Percentiles rank a stretch among this genome's conserved stretches.
Conservation (phyloP, 192 early-diverging fungal genomes). For the Coemansia umbellata region DNA sequence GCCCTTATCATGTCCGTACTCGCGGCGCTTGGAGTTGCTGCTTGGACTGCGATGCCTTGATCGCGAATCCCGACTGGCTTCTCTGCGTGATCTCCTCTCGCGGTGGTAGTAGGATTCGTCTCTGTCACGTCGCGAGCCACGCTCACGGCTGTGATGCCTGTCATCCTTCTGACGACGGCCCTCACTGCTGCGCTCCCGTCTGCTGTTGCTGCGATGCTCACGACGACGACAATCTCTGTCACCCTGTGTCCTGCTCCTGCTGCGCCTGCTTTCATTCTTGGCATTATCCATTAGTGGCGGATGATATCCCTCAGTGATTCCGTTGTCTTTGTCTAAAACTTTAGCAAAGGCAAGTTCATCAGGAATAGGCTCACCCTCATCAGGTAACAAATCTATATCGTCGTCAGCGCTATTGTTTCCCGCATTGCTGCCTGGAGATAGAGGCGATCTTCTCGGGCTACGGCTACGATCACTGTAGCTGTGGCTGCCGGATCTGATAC, state of each 20-base stretch:
- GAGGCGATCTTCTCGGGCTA: conserved; percentile 10
- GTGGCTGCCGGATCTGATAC: background rate
- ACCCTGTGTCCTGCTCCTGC: background rate
- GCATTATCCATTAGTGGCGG: conserved; percentile 12
- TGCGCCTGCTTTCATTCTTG: conserved; percentile 7
- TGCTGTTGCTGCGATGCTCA: background rate
- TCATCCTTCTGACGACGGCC: conserved; percentile 3
- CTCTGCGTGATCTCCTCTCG: conserved; percentile 1
- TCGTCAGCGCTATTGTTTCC: background rate
- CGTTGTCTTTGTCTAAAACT: too few species aligned
- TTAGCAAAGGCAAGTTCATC: background rate
- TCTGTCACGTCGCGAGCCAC: too few species aligned
- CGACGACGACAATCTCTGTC: background rate
- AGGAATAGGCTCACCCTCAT: conserved; percentile 4
- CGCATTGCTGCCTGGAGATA: background rate
- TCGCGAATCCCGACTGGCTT: conserved; percentile 4
- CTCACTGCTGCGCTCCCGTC: conserved; percentile 1
- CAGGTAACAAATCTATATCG: conserved; percentile 6
- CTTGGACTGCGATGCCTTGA: background rate
- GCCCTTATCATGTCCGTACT: background rate
- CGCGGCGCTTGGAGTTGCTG: conserved; percentile 2
- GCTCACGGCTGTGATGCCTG: background rate
- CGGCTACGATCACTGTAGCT: background rate
- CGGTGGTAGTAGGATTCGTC: background rate
- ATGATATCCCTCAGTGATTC: conserved; percentile 5